Evolutionary conservation across 1,284 basidiomycete species (phyloP).

Genomic region (Malassezia globosa): DNA sequence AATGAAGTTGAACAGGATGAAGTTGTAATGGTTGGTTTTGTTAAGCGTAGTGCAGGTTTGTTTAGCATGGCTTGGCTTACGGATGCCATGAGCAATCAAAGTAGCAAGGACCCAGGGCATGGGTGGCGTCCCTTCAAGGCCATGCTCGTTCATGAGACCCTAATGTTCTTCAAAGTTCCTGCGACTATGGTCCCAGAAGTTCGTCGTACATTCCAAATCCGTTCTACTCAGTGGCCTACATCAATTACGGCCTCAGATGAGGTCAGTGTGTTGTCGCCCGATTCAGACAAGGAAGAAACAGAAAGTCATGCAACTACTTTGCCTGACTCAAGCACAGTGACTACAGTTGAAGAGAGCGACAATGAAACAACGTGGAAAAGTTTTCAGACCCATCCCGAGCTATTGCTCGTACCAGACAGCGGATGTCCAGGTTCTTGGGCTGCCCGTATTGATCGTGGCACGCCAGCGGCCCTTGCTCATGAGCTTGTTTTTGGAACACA

Average conservation of each 20-base stretch:
- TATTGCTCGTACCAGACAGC: slow-evolving; percentile 20
- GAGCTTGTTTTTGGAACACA: slow-evolving; percentile 41
- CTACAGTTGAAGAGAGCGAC: background rate
- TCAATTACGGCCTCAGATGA: background rate
- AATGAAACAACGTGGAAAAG: slow-evolving; percentile 20
- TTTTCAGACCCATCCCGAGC: slow-evolving; percentile 26
- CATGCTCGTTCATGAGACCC: slow-evolving; percentile 30
- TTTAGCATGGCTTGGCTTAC: slow-evolving; percentile 13
- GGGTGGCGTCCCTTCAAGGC: slow-evolving; percentile 46
- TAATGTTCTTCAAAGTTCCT: slow-evolving; percentile 43
- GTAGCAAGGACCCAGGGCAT: slow-evolving; percentile 9
- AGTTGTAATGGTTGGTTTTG: slow-evolving; percentile 7
- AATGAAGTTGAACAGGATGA: background rate
- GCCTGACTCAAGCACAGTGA: background rate
- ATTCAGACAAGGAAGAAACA: background rate
- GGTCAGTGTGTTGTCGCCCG: background rate
- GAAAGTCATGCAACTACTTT: background rate
- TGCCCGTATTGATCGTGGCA: slow-evolving; percentile 30
- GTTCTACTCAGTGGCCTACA: slow-evolving; percentile 7
- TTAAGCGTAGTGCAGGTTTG: slow-evolving; percentile 14
- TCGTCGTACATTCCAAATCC: slow-evolving; percentile 9
- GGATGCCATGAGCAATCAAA: slow-evolving; percentile 2
- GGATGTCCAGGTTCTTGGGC: slow-evolving; percentile 26
- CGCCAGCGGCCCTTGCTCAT: slow-evolving; percentile 31
- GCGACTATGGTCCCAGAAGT: slow-evolving; percentile 36